Evolutionary conservation across 768 basidiomycete genomes (phyloP).

Genomic region (Dioszegia crocea): DNA sequence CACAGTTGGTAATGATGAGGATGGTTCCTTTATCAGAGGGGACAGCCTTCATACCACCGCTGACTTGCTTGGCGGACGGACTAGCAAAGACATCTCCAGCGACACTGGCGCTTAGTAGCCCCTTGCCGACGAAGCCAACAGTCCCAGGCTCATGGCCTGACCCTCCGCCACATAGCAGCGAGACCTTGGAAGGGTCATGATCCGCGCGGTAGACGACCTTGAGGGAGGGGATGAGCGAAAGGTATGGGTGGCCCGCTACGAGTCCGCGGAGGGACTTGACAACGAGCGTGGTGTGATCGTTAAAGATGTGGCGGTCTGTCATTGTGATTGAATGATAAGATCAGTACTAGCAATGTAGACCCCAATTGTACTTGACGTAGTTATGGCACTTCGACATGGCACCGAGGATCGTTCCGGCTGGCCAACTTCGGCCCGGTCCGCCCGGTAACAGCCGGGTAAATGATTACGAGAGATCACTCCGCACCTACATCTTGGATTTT

Average conservation of each 20-base stretch:
- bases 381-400: too few species aligned
- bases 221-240: constrained; percentile 43
- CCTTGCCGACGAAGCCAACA: constrained; percentile 39
- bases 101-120: constrained; percentile 38
- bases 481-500: too few species aligned
- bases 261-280: constrained; percentile 37
- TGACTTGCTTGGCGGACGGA: constrained; percentile 42
- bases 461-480: neutral
- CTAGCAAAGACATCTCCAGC: constrained; percentile 47
- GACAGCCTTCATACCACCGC: constrained; percentile 39
- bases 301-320: constrained; percentile 46
- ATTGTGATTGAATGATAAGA: constrained; percentile 7
- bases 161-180: constrained; percentile 45
- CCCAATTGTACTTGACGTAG: too few species aligned
- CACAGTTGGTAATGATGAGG: constrained; percentile 46
- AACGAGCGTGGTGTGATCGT: constrained; percentile 42
- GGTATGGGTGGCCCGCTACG: constrained; percentile 40
- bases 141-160: constrained; percentile 46
- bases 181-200: constrained; percentile 39
- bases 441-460: neutral
- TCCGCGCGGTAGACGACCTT: constrained; percentile 44
- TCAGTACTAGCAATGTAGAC: neutral
- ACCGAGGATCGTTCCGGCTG: too few species aligned
- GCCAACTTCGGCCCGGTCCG: too few species aligned
- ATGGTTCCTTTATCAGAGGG: constrained; percentile 41